These are phyloP conservation scores for Plasmodium gonderi DNA, from an alignment of 169 alveolate species.

Conservation along the genomic window DNA sequence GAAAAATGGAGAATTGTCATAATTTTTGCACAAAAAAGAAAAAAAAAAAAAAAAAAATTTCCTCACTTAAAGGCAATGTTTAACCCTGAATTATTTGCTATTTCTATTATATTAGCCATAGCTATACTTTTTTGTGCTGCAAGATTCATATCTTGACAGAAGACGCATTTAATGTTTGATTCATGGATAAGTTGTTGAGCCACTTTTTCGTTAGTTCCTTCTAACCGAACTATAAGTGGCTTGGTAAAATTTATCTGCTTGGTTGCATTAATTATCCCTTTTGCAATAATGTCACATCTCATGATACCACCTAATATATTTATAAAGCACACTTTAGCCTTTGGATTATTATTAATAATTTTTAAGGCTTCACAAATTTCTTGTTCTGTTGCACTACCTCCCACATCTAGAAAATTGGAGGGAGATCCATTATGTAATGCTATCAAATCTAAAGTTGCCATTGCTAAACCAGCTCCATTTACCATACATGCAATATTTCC, in stretches of 20 bases:
- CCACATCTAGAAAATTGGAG: conserved; percentile 97
- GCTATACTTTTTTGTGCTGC: conserved; percentile 94
- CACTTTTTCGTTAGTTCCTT: conserved; percentile 94
- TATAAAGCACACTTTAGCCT: conserved; percentile 93
- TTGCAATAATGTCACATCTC: conserved; percentile 93
- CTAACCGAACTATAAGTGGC: conserved; percentile 94
- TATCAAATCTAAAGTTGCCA: conserved; percentile 96
- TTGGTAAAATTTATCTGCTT: conserved; percentile 83
- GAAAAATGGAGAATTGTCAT: no score
- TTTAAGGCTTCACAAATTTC: conserved; percentile 93
- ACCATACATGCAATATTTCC: conserved; percentile 96
- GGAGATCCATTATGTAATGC: conserved; percentile 93
- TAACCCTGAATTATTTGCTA: neutral
- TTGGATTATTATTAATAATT: conserved; percentile 88
- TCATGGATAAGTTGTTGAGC: conserved; percentile 90
- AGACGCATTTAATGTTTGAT: conserved; percentile 85
- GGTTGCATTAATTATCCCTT: conserved; percentile 91
- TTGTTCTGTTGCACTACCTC: conserved; percentile 94
- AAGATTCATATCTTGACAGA: conserved; percentile 89
- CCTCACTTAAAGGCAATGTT: conserved; percentile 1
- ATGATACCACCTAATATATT: conserved; percentile 98
- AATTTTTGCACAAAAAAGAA: no score
- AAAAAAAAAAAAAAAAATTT: no score
- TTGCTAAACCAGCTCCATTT: conserved; percentile 99
- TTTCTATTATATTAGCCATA: conserved; percentile 79